Evolutionary conservation across 805 yeast genomes (phyloP).

Genomic region (Dipodascopsis uninucleata): DNA sequence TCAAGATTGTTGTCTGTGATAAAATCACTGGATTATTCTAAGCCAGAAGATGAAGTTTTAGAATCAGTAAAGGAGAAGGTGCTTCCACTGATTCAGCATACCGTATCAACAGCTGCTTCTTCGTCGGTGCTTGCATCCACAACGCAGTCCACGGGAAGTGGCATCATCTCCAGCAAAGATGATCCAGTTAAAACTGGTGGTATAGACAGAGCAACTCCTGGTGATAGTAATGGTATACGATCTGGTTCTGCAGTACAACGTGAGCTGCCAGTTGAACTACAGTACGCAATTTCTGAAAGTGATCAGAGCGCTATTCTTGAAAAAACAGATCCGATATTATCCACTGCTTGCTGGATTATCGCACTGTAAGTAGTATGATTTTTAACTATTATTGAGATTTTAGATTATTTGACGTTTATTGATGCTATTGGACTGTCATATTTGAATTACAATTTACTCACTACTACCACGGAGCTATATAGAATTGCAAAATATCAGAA

Average conservation of each 20-base stretch:
- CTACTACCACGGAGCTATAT: too few relatives aligned
- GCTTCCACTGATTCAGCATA: constrained; percentile 10
- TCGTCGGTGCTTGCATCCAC: neutral
- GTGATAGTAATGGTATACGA: too few relatives aligned
- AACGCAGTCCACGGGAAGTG: neutral
- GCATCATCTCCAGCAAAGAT: constrained; percentile 1
- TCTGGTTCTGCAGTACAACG: too few relatives aligned
- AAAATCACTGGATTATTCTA: constrained; percentile 3
- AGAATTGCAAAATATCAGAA: too few relatives aligned
- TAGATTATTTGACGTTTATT: too few relatives aligned
- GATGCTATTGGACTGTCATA: too few relatives aligned
- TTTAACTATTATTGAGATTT: too few relatives aligned
- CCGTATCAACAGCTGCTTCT: constrained; percentile 1
- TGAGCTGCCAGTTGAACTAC: too few relatives aligned
- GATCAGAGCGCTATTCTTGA: constrained; percentile 11
- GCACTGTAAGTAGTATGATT: constrained; percentile 14
- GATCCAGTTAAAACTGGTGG: neutral
- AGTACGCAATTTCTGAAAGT: neutral
- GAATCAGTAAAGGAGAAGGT: constrained; percentile 6
- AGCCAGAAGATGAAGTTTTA: constrained; percentile 1
- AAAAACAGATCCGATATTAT: constrained; percentile 9
- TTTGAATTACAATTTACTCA: too few relatives aligned
- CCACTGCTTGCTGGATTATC: constrained; percentile 19
- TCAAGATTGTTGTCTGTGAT: constrained; percentile 6
- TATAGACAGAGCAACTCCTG: too few relatives aligned